A percentile compares a stretch with the other conserved stretches of the same genome.
phyloP scores from a whole-genome alignment of 192 early-diverging fungal species.

The Pilobolus umbonatus region DNA sequence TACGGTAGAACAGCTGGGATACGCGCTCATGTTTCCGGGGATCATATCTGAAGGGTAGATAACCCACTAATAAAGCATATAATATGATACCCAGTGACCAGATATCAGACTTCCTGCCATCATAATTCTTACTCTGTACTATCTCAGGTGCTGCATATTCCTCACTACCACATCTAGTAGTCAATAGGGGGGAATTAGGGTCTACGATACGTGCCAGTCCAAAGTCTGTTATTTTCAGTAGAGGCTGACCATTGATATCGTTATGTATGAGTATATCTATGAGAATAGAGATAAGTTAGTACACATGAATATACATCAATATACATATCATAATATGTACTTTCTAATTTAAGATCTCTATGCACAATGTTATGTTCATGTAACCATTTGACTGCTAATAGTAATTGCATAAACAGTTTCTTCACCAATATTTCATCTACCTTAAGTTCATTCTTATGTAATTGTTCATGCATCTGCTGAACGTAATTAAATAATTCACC shows the following conservation, averaged over 20 bases:
- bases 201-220: slow-evolving; percentile 53
- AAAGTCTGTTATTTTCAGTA: slow-evolving; percentile 65
- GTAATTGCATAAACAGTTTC: slow-evolving; percentile 53
- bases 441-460: slow-evolving; percentile 18
- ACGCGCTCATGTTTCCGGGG: slow-evolving; percentile 42
- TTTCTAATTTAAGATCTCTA: slow-evolving; percentile 63
- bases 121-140: slow-evolving; percentile 53
- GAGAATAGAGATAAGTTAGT: background rate
- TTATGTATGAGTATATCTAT: slow-evolving; percentile 36
- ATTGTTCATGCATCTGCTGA: slow-evolving; percentile 25
- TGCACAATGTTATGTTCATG: slow-evolving; percentile 62
- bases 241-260: slow-evolving; percentile 15
- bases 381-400: slow-evolving; percentile 54
- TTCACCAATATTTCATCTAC: slow-evolving; percentile 44
- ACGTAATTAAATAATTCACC: slow-evolving; percentile 78
- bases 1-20: slow-evolving; percentile 54
- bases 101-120: slow-evolving; percentile 67
- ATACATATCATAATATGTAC: slow-evolving; percentile 32
- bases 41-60: slow-evolving; percentile 73
- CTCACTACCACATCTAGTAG: slow-evolving; percentile 65
- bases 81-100: slow-evolving; percentile 81
- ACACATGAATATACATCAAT: background rate
- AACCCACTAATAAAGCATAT: slow-evolving; percentile 68
- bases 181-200: slow-evolving; percentile 34
- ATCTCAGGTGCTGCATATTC: slow-evolving; percentile 78